Evolutionary conservation across 176 grass and related monocot genomes (phyloP), one percentile per base, ranked within the genome.

Genomic region (Themeda triandra): DNA sequence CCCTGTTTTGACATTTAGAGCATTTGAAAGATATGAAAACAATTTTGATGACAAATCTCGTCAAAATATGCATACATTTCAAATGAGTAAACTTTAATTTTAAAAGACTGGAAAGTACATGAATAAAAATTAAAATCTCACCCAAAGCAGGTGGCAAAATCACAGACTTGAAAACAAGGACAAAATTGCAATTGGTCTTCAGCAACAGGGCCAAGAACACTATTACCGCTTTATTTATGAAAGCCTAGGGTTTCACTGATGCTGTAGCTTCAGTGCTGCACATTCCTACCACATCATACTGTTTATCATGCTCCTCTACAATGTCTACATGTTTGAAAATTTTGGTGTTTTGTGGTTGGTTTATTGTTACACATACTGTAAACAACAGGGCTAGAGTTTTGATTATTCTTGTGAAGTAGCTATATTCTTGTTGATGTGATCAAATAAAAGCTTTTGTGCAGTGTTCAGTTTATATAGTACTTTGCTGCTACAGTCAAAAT

Each of bases 401-500:
- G 17, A 48, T 85, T 85, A 39, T 76, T 36, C 33, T 69, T 76
- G 13, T 62, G 36, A 63, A 29, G 27, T 30, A 83, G 24, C 42
- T 78, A 71, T 78, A 44, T 23, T 63, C 49, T 77, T 82, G 23
- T 63, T 77, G 64, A 82, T 78, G 73, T 14, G 19, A 63, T 36
- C 9, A 48, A 83, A n/a, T 88, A 49, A 73, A 64, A 9, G n/a
- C 32, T 39, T 69, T 41, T 59, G 41, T 78, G 40, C 73, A 32
- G 8, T 23, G 39, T 9, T 9, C 29, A 62, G 8, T 72, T 77
- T 51, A 13, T 73, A 39, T 78, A 12, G 2, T 78, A 44, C 41
- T 53, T 83, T 40, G 29, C 33, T 77, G 63, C 64, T 76, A 28
- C 31, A 89, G 24, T 63, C 29, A 87, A 85, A 65, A 80, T 32